A percentile compares a stretch with the other conserved stretches of the same genome.
Conservation (phyloP, 345 rosid genomes). For the Hibiscus trionum region DNA sequence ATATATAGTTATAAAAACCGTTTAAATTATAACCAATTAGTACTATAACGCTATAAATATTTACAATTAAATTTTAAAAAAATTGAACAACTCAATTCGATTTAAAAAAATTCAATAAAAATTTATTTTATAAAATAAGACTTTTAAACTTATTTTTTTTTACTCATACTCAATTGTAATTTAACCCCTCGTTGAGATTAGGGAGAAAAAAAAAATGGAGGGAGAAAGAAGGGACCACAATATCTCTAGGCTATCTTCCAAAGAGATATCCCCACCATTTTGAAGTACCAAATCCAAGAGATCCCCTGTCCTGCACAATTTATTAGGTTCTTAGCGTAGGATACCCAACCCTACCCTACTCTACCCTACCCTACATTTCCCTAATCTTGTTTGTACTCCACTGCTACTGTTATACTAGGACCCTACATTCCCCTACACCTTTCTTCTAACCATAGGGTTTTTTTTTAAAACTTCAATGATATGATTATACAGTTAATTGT, state of each 20-base stretch:
- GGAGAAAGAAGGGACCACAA: not conserved
- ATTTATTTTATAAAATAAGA: too few species aligned
- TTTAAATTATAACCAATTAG: too few species aligned
- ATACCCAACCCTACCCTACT: not conserved
- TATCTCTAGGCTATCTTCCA: not conserved
- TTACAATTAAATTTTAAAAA: too few species aligned
- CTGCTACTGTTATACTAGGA: not conserved
- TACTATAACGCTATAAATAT: too few species aligned
- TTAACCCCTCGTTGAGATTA: not conserved
- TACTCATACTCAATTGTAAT: too few species aligned
- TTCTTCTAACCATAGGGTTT: not conserved
- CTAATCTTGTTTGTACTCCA: not conserved
- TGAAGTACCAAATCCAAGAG: not conserved
- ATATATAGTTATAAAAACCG: too few species aligned
- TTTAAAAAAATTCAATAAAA: too few species aligned
- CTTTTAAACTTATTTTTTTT: too few species aligned
- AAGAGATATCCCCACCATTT: constrained; percentile 1
- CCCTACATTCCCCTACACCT: not conserved
- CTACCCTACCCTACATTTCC: not conserved
- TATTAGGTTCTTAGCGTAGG: not conserved
- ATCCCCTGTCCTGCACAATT: not conserved
- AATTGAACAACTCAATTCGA: too few species aligned
- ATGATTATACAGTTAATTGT: too few species aligned
- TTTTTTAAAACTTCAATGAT: too few species aligned
- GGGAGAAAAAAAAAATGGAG: not conserved